phyloP scores from a whole-genome alignment of 129 eudicot species.

The Flaveria trinervia region DNA sequence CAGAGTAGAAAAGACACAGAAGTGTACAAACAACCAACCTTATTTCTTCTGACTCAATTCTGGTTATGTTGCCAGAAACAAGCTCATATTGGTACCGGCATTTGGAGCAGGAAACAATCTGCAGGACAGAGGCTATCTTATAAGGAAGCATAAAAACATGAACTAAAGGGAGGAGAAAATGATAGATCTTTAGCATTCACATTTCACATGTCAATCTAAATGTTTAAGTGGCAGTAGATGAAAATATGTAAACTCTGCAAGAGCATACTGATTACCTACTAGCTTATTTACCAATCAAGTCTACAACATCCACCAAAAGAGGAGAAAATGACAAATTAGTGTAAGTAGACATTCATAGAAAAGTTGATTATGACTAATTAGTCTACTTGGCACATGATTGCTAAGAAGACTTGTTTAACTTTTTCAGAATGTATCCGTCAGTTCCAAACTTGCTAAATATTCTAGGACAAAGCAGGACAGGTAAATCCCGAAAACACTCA shows the following conservation, averaged over 20 bases:
- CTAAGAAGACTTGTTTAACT: not conserved
- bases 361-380: not conserved
- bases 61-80: conserved; percentile 72
- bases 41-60: conserved; percentile 86
- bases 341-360: not conserved
- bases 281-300: conserved; percentile 14
- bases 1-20: conserved; percentile 11
- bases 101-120: conserved; percentile 87
- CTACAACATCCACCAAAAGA: conserved; percentile 5
- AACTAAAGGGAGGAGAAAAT: not conserved
- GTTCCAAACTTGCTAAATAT: not conserved
- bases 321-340: not conserved
- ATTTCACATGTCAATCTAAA: conserved; percentile 10
- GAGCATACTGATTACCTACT: conserved; percentile 13
- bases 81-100: conserved; percentile 95
- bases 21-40: conserved; percentile 59
- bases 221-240: conserved; percentile 1
- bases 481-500: conserved; percentile 8
- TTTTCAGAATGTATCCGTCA: not conserved
- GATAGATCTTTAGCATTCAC: not conserved
- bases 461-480: conserved; percentile 11
- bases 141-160: conserved; percentile 24
- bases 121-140: conserved; percentile 27
- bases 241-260: conserved; percentile 1
- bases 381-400: not conserved